Base-by-base conservation (phyloP, 257 asterid species). In the Leptodermis oblonga region DNA sequence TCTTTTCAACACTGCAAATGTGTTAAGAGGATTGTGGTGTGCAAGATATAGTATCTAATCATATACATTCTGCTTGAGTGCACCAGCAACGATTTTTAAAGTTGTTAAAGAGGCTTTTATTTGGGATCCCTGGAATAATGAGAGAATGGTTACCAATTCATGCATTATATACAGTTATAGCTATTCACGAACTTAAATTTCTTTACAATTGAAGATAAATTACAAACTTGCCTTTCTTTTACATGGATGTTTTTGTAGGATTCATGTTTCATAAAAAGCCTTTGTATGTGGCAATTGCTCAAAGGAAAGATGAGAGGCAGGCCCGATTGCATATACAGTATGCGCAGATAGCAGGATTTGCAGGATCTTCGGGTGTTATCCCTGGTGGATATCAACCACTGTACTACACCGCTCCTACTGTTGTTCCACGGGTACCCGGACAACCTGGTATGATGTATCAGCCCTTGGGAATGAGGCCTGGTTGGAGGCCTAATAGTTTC, bases 301-400 rank as follows among this genome's bases (percentile, higher is more conserved):
- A 90, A 82, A 86, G 86, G 76, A 92, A 92, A 85, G 96, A 85
- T 78, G 97, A 92, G 61, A 84, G 97, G 53, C 87, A 74, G 78
- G 86, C 90, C 12, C 88, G 83, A 78, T 67, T 92, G 69, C 96
- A 85, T 67, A 65, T 82, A 6, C 79, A 80, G 33, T 79, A 85
- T 69, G 89, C 90, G 4, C 97, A 84, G 23, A 56, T 84, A 71
- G 76, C 87, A 45, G 90, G 89, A 66, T 69, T 82, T 65, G 66
- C 85, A 1, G 89, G 92, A 62, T 74, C 90, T 25, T 68, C 95
- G 0, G 73, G 90, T 65, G 70, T 88, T 66, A 54, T 81, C 69
- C 83, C 88, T 22, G 87, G 88, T 30, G 88, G 90, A 85, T 89
- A 87, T 78, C 75, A 86, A 68, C 87, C 87, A 54, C 65, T 83